Evolutionary conservation across 208 protist genomes (phyloP).

Genomic region (Leishmania aethiopica): DNA sequence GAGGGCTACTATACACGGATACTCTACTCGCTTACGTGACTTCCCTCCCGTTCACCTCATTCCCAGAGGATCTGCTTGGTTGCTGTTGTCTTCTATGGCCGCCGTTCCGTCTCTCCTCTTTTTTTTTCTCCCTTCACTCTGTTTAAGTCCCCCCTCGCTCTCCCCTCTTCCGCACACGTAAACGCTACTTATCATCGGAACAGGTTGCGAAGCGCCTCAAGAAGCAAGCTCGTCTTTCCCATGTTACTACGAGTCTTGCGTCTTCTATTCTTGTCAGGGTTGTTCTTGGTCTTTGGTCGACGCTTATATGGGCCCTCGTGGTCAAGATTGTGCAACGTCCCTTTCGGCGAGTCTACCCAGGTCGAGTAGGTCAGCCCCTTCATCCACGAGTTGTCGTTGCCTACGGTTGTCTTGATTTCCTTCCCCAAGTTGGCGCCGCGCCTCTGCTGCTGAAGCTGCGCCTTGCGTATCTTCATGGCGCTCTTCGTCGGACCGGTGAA

Average conservation of each 20-base stretch:
- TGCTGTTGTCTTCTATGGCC: background rate
- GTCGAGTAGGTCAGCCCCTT: constrained; percentile 38
- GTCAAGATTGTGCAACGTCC: constrained; percentile 16
- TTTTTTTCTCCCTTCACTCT: background rate
- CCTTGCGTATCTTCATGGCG: background rate
- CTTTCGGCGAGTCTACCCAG: constrained; percentile 45
- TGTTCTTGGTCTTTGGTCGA: constrained; percentile 6
- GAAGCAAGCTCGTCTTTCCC: constrained; percentile 21
- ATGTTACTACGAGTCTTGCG: background rate
- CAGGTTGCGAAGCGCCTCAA: constrained; percentile 29
- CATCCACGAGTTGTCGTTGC: constrained; percentile 46
- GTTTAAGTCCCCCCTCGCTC: background rate
- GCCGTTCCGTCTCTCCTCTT: background rate
- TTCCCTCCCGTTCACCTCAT: background rate
- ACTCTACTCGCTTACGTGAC: background rate
- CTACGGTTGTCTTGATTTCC: constrained; percentile 45
- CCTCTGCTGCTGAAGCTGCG: background rate
- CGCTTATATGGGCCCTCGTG: constrained; percentile 34
- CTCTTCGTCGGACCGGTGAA: constrained; percentile 23
- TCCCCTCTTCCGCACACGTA: background rate
- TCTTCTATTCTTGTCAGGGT: background rate
- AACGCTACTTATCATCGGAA: constrained; percentile 9
- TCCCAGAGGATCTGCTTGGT: background rate
- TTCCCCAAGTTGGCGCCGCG: constrained; percentile 8
- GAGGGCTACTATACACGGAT: background rate